These are phyloP conservation scores for Pseudogymnoascus sp. DNA, from an alignment of 2,329 filamentous ascomycete genomes.

Conservation along the genomic window DNA sequence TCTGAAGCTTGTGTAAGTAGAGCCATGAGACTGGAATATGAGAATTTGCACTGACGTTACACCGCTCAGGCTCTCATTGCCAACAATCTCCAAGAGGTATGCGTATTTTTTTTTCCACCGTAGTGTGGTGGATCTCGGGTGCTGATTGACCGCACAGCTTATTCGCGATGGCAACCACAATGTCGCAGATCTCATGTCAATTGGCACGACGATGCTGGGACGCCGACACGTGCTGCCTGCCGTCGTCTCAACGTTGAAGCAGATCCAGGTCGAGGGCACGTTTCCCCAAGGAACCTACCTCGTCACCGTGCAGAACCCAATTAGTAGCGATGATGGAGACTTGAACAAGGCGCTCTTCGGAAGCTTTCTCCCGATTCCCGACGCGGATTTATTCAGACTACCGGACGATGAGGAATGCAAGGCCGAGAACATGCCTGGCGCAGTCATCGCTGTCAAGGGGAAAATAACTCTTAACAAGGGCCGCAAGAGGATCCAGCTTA, in stretches of 20 bases:
- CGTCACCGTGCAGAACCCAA: conserved; percentile 86
- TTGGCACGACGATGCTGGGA: conserved; percentile 87
- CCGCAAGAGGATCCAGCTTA: conserved; percentile 62
- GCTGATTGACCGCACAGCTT: conserved; percentile 41
- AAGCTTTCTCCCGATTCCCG: conserved; percentile 77
- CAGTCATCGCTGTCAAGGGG: conserved; percentile 63
- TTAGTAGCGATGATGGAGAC: conserved; percentile 78
- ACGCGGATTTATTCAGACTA: conserved; percentile 57
- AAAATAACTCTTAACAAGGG: conserved; percentile 65
- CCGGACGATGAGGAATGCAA: conserved; percentile 58
- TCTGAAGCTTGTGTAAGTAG: conserved; percentile 66
- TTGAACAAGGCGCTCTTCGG: conserved; percentile 82
- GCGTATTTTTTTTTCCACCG: neutral
- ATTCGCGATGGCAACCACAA: conserved; percentile 93
- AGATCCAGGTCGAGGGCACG: conserved; percentile 90
- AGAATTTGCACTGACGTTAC: neutral
- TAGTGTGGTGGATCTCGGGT: conserved; percentile 10
- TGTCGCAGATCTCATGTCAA: conserved; percentile 86
- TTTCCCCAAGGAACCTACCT: conserved; percentile 87
- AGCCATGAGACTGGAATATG: neutral
- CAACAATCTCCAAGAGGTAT: conserved; percentile 78
- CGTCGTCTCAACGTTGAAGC: conserved; percentile 67
- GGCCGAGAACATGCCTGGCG: conserved; percentile 64
- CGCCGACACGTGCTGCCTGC: conserved; percentile 83
- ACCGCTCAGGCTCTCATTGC: conserved; percentile 63